Base-by-base conservation (phyloP, 176 grass and related monocot genomes). In the Areca catechu region DNA sequence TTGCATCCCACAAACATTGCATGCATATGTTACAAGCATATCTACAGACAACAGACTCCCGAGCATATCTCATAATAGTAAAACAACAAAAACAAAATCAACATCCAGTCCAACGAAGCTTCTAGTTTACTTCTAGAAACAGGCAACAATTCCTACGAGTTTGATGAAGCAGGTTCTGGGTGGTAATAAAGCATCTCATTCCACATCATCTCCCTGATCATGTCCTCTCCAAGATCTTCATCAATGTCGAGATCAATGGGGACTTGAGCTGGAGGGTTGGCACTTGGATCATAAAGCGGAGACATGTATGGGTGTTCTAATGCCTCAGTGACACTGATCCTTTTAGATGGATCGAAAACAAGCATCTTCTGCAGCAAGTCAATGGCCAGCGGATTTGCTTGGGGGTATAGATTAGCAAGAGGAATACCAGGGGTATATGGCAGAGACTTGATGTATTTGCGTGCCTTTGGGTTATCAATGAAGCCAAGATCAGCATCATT, bases 161-260 rank as follows among this genome's bases (percentile, higher is more conserved):
- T 56, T 29, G 58, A 47, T 16, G 48, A 63, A 49, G 63, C 51
- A 50, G 70, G 34, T 57, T 80, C 77, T 1, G 77, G 71, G 19
- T 80, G 77, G n/a, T 80, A 69, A 22, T 74, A 74, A 65, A 69
- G 20, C 71, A 80, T 80, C 57, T 80, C 77, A 16, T 51, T 51
- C 77, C 77, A 80, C 51, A 80, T 80, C 70, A 68, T 80, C 63
- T 80, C 77, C 50, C 77, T 50, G 61, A 80, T 74, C 29, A 74
- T 50, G 10, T 80, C 71, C 12, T 68, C 77, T 55, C 64, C 64
- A 48, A 80, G 65, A 65, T 80, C 70, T 54, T 80, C 77, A 30
- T 80, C 77, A 16, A 74, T 80, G 64, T 69, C 57, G 14, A 69
- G 49, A 69, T 80, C 77, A 4, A 80, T 61, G 4, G 77, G 77